Base-by-base conservation (phyloP, 2,329 filamentous ascomycete species). In the Macroventuria anomochaeta region DNA sequence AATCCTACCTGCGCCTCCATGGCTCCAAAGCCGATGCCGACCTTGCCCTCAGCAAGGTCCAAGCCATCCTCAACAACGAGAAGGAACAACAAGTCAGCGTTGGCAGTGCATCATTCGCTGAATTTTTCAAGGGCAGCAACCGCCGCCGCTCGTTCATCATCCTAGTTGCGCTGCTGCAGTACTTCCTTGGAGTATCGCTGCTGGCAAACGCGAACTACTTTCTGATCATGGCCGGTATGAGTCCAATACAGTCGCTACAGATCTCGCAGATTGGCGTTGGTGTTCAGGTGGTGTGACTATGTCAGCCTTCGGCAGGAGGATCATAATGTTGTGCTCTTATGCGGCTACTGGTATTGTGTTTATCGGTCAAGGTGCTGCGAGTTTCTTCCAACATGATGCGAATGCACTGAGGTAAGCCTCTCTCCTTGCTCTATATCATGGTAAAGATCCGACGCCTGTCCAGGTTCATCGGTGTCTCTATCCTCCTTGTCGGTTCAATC, bases 51-150 rank as follows among this genome's bases (percentile, higher is more conserved):
- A 46, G 38, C 31, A 44, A 39, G 13, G 21, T 52, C 7, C 48
- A 43, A 25, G 48, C 48, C 18, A 34, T 46, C 23, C 40, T 52
- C 26, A 40, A 46, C 26, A 40, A 52, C n/a, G 48, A 52, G 21
- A 46, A 40, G 28, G 28, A 43, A 43, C 39, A 28, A 18, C 29
- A 46, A 21, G 13, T 33, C 23, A 46, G 15, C 23, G 15, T 13
- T 15, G 33, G 20, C 28, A 47, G 28, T 23, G 33, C 33, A 11
- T 38, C 49, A 3, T 53, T 47, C 21, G 31, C 49, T 7, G 90
- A 95, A 70, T 95, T 90, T 76, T 93, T 95, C 81, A 86, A 82
- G 71, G 89, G 89, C 10, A 81, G 83, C n/a, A 86, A 95, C 68
- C 86, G 90, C 47, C 84, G 90, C 17, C 93, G 90, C 3, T 90